phyloP scores from a whole-genome alignment of 352 stramenopile genomes.

The Globisporangium recalcitrans region DNA sequence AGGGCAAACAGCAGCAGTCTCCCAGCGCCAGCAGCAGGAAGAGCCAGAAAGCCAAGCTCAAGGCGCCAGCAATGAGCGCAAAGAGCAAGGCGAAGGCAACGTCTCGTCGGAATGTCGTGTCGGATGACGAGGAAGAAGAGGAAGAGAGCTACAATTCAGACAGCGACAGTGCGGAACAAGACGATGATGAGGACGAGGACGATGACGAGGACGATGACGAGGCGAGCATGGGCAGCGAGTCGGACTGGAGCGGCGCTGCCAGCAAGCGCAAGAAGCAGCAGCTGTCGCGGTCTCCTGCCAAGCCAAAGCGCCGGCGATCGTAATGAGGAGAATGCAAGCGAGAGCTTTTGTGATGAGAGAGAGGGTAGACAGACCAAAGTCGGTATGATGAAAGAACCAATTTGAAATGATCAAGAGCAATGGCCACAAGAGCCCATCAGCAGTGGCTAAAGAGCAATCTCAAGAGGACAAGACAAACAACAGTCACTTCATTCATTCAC shows the following conservation, averaged over 20 bases:
- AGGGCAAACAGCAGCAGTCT: conserved; percentile 4
- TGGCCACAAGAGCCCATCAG: not conserved
- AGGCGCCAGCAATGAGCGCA: conserved; percentile 9
- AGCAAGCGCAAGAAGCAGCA: conserved; percentile 27
- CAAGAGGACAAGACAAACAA: not conserved
- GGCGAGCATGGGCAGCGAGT: conserved; percentile 24
- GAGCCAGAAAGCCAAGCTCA: conserved; percentile 22
- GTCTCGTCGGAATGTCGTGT: conserved; percentile 16
- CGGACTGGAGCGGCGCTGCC: conserved; percentile 34
- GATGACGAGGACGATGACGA: conserved; percentile 23
- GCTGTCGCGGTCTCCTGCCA: conserved; percentile 2
- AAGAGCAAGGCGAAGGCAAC: conserved; percentile 1
- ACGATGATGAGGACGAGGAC: conserved; percentile 26
- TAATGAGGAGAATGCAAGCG: not conserved
- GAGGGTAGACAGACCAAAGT: not conserved
- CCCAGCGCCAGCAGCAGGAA: conserved; percentile 16
- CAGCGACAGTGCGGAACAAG: conserved; percentile 49
- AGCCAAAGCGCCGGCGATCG: conserved; percentile 27
- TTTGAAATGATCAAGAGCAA: not conserved
- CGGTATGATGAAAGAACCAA: not conserved
- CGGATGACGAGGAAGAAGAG: conserved; percentile 40
- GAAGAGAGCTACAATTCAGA: conserved; percentile 44
- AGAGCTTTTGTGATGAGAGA: not conserved
- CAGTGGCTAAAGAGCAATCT: no score
- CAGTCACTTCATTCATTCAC: not conserved